Evolutionary conservation across 305 asterid genomes (phyloP), one percentile per base, ranked within the genome.

Genomic region (Petunia hybrid): DNA sequence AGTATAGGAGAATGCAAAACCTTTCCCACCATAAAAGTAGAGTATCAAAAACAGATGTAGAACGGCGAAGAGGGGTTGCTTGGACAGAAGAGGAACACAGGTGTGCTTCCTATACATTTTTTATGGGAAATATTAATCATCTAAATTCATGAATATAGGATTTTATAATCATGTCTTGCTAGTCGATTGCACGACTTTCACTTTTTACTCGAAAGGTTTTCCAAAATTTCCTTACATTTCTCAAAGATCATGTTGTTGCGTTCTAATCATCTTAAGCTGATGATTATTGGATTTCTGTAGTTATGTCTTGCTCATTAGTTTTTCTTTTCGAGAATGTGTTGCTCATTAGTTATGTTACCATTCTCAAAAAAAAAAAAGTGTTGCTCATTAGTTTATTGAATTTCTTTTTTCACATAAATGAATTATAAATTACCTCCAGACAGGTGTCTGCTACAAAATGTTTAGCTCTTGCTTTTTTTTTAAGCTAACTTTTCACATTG

Each of bases 71-170:
- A 81, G 83, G 80, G 46, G 77, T 3, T 60, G 73, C 77, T 62
- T 84, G 87, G 87, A 63, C 87, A 3, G 40, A 68, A 78, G 86
- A 82, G 59, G 89, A 86, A 83, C 86, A 82, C 60, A 80, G 83
- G 89, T 84, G 40, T 43, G 64, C 55, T 74, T 53, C 65, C 7
- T n/a, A 6, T 56, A 40, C 68, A 45, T 55, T 81, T 76, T 60
- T 76, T 10, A 71, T 36, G 36, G 79, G 14, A 46, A 12, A 40
- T 42, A 46, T 73, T 16, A 51, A 53, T 46, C 36, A 8, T 51
- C 4, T 16, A 13, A 65, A 41, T 66, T 79, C 56, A 51, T 64
- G 14, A 36, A 10, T 59, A 41, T 74, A 45, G n/a, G 68, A 63
- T 57, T 9, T 14, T 22, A 45, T 6, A 9, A 13, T 57, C 42